Evolutionary conservation across 176 grass and related monocot species (phyloP).

Genomic region (Phoenix roebelenii): DNA sequence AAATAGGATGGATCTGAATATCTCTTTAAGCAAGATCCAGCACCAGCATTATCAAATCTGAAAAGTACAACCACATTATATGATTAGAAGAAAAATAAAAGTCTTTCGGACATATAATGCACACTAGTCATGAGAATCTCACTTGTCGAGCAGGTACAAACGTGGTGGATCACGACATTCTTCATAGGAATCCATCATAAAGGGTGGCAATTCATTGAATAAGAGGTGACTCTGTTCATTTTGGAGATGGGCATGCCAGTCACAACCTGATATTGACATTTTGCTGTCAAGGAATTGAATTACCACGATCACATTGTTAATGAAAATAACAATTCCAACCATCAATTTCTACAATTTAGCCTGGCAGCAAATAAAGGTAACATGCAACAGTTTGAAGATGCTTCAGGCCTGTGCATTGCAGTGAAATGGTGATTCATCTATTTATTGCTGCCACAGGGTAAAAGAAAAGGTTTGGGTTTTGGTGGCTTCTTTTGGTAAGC

Average conservation of each 20-base stretch:
- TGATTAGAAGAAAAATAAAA: neutral
- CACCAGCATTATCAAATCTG: conserved; percentile 90
- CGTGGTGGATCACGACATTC: conserved; percentile 94
- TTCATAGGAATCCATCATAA: conserved; percentile 98
- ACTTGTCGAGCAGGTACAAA: conserved; percentile 97
- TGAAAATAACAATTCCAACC: too few relatives aligned
- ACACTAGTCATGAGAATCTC: conserved; percentile 11
- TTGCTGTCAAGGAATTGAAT: too few relatives aligned
- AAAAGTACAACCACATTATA: conserved; percentile 16
- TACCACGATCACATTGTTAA: too few relatives aligned
- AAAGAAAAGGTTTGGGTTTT: too few relatives aligned
- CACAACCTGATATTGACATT: conserved; percentile 51
- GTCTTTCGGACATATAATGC: neutral
- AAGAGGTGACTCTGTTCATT: conserved; percentile 62
- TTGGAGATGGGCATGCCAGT: conserved; percentile 59
- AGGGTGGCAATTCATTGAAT: conserved; percentile 69
- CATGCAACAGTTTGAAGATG: too few relatives aligned
- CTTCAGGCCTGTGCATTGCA: too few relatives aligned
- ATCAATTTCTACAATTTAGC: too few relatives aligned
- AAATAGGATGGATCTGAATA: conserved; percentile 99
- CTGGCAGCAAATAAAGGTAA: too few relatives aligned
- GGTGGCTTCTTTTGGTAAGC: too few relatives aligned
- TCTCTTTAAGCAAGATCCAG: conserved; percentile 86
- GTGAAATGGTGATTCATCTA: too few relatives aligned
- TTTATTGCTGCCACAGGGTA: too few relatives aligned